Percentiles rank a stretch among this genome's conserved stretches.
phyloP scores from a whole-genome alignment of 169 alveolate genomes.

The Plasmodium vinckei region DNA sequence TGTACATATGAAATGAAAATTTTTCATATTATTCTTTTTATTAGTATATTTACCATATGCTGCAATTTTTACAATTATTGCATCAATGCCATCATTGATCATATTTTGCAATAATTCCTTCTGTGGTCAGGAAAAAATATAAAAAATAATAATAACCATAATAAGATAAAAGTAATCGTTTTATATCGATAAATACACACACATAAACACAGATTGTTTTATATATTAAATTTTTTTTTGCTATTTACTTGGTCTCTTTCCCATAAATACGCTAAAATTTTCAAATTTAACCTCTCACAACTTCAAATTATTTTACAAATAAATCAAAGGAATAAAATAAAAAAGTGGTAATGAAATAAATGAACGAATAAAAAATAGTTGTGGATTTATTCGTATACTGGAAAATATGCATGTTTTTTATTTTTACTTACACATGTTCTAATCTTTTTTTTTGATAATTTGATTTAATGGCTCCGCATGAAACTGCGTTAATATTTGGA shows the following conservation, averaged over 20 bases:
- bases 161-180: not conserved
- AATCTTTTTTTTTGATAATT: constrained; percentile 96
- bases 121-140: constrained; percentile 79
- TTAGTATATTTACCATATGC: constrained; percentile 78
- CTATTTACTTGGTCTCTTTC: constrained; percentile 76
- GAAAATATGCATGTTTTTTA: not conserved
- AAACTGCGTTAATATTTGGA: constrained; percentile 66
- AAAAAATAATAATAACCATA: constrained; percentile 88
- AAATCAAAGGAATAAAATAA: constrained; percentile 16
- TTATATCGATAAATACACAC: constrained; percentile 67
- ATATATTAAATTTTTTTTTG: not conserved
- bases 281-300: constrained; percentile 74
- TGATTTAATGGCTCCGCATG: constrained; percentile 97
- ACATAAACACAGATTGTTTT: not conserved
- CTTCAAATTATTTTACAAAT: constrained; percentile 6
- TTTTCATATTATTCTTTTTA: constrained; percentile 5
- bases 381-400: not conserved
- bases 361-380: not conserved
- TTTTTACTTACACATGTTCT: constrained; percentile 93
- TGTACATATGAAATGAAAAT: not conserved
- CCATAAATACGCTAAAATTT: constrained; percentile 82
- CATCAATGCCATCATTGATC: constrained; percentile 91
- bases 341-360: not conserved
- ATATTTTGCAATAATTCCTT: constrained; percentile 91
- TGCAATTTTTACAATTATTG: constrained; percentile 93